Evolutionary conservation across 2,329 filamentous ascomycete species (phyloP).

Genomic region (Hymenoscyphus repandus): DNA sequence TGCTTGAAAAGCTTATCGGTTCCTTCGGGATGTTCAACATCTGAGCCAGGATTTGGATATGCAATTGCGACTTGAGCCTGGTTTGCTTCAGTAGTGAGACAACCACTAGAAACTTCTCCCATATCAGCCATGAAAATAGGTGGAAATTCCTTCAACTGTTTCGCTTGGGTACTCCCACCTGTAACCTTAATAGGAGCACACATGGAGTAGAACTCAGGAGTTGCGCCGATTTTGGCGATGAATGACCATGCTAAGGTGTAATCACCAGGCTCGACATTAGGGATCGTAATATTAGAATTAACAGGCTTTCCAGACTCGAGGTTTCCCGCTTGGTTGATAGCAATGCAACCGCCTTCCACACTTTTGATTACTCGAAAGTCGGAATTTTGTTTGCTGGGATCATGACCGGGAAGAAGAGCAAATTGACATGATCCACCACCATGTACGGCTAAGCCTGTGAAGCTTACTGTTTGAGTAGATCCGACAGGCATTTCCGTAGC

Average conservation of each 20-base stretch:
- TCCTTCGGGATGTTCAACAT: slow-evolving; percentile 4
- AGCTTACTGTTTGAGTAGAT: background rate
- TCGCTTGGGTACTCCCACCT: background rate
- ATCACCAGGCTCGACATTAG: background rate
- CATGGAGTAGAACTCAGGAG: slow-evolving; percentile 2
- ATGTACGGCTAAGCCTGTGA: background rate
- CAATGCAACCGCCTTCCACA: background rate
- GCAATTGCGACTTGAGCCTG: slow-evolving; percentile 1
- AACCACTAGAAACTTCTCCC: background rate
- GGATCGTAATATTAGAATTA: background rate
- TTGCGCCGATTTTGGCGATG: background rate
- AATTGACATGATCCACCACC: slow-evolving; percentile 1
- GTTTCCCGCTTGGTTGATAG: background rate
- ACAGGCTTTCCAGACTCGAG: background rate
- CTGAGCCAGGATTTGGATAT: background rate
- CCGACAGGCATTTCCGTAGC: background rate
- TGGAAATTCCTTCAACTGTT: background rate
- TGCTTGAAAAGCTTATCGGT: background rate
- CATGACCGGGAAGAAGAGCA: background rate
- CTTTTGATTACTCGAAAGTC: slow-evolving; percentile 2
- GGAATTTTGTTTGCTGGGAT: background rate
- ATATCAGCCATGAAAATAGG: slow-evolving; percentile 3
- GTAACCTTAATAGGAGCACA: background rate
- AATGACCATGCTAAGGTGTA: background rate
- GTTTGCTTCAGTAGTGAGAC: background rate